phyloP scores from a whole-genome alignment of 2,329 filamentous ascomycete species.

The Colletotrichum lentis region DNA sequence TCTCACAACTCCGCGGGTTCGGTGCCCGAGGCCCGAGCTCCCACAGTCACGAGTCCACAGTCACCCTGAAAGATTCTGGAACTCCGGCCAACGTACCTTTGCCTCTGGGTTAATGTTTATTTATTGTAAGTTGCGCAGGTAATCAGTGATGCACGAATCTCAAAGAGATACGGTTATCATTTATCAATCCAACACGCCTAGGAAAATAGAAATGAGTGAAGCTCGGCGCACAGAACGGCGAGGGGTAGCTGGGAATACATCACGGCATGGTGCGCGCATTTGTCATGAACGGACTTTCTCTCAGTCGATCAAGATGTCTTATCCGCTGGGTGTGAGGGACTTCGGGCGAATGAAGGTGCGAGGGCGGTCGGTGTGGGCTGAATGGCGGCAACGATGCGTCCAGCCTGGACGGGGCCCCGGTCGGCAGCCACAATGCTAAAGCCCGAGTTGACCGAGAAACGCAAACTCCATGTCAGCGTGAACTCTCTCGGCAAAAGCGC shows the following conservation, averaged over 20 bases:
- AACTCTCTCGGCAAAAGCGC: not conserved
- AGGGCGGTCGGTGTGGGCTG: slow-evolving; percentile 16
- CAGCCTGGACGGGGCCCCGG: slow-evolving; percentile 18
- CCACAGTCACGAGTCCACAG: too few species aligned
- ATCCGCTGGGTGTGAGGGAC: slow-evolving; percentile 11
- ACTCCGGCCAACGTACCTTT: slow-evolving; percentile 29
- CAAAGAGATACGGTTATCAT: not conserved
- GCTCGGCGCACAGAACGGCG: not conserved
- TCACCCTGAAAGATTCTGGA: slow-evolving; percentile 26
- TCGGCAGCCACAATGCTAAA: slow-evolving; percentile 9
- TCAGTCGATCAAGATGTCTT: slow-evolving; percentile 9
- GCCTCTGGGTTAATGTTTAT: slow-evolving; percentile 23
- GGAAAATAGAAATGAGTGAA: not conserved
- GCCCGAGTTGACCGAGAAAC: slow-evolving; percentile 27
- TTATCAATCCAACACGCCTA: not conserved
- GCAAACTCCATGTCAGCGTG: not conserved
- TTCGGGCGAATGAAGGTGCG: slow-evolving; percentile 36
- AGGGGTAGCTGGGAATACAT: slow-evolving; percentile 1
- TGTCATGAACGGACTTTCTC: slow-evolving; percentile 31
- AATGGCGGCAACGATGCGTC: slow-evolving; percentile 18
- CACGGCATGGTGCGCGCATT: slow-evolving; percentile 17
- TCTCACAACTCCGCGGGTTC: slow-evolving; percentile 34
- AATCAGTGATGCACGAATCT: slow-evolving; percentile 1
- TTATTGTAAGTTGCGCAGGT: slow-evolving; percentile 9
- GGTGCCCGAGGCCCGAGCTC: slow-evolving; percentile 27